Conservation (phyloP, 768 basidiomycete genomes). For the Mycena capillaripes region DNA sequence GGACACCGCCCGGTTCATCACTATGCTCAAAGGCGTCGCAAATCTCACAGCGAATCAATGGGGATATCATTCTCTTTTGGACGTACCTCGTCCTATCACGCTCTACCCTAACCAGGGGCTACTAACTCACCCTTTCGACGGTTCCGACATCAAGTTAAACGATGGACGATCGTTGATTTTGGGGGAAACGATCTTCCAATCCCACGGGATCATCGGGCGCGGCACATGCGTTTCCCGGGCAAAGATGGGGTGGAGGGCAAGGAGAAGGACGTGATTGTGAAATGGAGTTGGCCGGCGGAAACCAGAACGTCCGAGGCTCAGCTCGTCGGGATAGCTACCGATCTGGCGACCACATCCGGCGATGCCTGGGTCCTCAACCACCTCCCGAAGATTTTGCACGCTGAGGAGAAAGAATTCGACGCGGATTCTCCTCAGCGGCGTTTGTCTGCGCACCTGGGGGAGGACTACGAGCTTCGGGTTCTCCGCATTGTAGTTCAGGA, state of each 20-base stretch:
- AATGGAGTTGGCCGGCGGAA: constrained; percentile 20
- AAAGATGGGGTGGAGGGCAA: not conserved
- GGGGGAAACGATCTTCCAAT: constrained; percentile 6
- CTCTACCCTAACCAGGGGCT: not conserved
- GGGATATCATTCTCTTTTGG: constrained; percentile 13
- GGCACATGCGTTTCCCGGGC: constrained; percentile 20
- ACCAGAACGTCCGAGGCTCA: constrained; percentile 12
- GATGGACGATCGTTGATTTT: not conserved
- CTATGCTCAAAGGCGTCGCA: constrained; percentile 22
- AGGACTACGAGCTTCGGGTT: constrained; percentile 5
- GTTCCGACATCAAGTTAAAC: not conserved
- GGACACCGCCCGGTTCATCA: constrained; percentile 14
- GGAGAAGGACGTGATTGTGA: constrained; percentile 12
- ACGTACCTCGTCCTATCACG: not conserved
- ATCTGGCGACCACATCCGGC: not conserved
- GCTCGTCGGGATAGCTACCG: not conserved
- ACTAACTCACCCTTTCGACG: not conserved
- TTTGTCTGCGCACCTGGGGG: not conserved
- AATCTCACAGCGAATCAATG: constrained; percentile 2
- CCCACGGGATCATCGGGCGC: constrained; percentile 21
- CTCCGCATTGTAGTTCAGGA: constrained; percentile 17
- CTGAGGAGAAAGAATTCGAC: constrained; percentile 5
- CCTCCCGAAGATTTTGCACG: constrained; percentile 7
- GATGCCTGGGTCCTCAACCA: constrained; percentile 5
- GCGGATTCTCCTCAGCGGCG: not conserved